phyloP scores from a whole-genome alignment of 2,329 filamentous ascomycete species.

The Blastomyces emzantsi region DNA sequence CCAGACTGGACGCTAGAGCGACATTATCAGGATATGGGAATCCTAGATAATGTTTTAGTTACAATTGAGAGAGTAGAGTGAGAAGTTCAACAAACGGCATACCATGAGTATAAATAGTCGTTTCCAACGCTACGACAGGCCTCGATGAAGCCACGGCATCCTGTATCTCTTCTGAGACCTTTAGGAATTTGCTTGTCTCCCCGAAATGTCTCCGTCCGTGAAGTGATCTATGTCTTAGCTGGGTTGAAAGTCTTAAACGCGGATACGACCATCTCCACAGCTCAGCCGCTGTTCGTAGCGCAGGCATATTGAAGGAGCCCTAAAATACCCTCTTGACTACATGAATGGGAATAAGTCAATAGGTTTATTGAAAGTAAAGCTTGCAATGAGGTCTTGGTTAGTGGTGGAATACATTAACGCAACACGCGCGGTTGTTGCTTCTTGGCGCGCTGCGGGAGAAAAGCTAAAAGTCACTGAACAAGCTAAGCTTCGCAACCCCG shows the following conservation, averaged over 20 bases:
- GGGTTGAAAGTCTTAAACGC: neutral
- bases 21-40: slow-evolving; percentile 64
- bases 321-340: neutral
- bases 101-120: slow-evolving; percentile 96
- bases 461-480: too few species aligned
- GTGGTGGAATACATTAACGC: neutral
- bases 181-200: slow-evolving; percentile 46
- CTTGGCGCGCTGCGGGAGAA: too few species aligned
- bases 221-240: neutral
- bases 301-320: neutral
- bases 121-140: slow-evolving; percentile 87
- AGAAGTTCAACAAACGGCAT: slow-evolving; percentile 13
- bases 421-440: too few species aligned
- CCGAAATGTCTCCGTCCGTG: neutral
- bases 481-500: too few species aligned
- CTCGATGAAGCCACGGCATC: slow-evolving; percentile 64
- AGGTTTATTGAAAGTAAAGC: neutral
- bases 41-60: slow-evolving; percentile 33
- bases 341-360: slow-evolving; percentile 1
- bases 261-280: neutral
- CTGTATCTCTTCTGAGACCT: slow-evolving; percentile 71
- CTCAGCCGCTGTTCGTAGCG: neutral
- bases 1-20: slow-evolving; percentile 68
- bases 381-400: neutral
- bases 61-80: slow-evolving; percentile 3